Evolutionary conservation across 116 monocot species (phyloP), one percentile per base, ranked within the genome.

Genomic region (Papilionanthe hybrid): DNA sequence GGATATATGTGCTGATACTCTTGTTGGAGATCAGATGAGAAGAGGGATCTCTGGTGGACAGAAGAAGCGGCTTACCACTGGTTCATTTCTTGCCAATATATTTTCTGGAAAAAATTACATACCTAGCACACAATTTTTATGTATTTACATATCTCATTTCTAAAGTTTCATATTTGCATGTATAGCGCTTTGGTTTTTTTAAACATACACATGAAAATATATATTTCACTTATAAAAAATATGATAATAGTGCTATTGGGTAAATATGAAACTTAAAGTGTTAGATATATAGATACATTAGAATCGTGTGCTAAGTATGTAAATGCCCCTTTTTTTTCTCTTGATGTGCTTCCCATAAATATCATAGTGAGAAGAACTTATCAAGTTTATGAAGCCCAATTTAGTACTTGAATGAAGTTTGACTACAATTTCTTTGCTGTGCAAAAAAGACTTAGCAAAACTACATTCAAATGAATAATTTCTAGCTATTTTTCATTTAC

Each of bases 1-100:
- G 57, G 83, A 83, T 67, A 69, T 76, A 10, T 82, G 82, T 53
- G 82, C 82, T 50, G 68, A 82, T 77, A 77, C 50, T 1, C 50
- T 76, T 67, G 82, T 82, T 29, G 82, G 82, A 27, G 77, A 78
- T 79, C 58, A 75, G 13, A 79, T 83, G 79, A 30, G 20, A 63
- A 79, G 78, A 66, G 78, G 83, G 13, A 65, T 83, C 47, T 79
- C 75, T 47, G 72, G 83, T 32, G 72, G 83, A 44, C 72, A 78
- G 49, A 72, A 53, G 29, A 83, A 58, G 55, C 55, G 79, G 55
- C 73, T 73, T 5, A 85, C 83, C 1, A 85, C 85, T 10, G 85
- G 85, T 88, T 78, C 15, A 56, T 56, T 56, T 18, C 45, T 45
- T 9, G 10, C 45, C 45, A 45, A 45, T 45, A 8, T 45, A 37